These are phyloP conservation scores for Teratosphaeria nubilosa DNA, from an alignment of 2,329 filamentous ascomycete genomes.

Conservation along the genomic window DNA sequence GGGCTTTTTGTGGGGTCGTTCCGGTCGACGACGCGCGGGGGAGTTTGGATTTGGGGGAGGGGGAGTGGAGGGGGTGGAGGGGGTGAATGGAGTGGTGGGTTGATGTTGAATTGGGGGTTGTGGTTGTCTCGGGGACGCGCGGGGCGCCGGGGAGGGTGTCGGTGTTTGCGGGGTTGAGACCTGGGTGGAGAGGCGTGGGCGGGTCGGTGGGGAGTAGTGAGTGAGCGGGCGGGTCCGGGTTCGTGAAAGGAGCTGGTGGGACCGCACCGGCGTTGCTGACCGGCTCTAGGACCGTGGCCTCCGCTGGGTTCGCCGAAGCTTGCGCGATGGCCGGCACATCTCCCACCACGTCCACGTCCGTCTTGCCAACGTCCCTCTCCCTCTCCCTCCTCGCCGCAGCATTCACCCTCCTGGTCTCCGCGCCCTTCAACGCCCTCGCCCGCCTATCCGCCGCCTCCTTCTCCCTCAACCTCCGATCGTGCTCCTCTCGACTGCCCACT, in stretches of 20 bases:
- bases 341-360: not conserved
- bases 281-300: not conserved
- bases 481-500: slow-evolving; percentile 47
- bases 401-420: slow-evolving; percentile 23
- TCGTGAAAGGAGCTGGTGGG: not conserved
- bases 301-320: not conserved
- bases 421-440: slow-evolving; percentile 23
- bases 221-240: not conserved
- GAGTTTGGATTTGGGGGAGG: not conserved
- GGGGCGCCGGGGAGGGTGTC: not conserved
- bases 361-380: slow-evolving; percentile 14
- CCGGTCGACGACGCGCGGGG: not conserved
- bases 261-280: not conserved
- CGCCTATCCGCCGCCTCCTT: slow-evolving; percentile 36
- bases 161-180: not conserved
- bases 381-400: slow-evolving; percentile 23
- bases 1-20: not conserved
- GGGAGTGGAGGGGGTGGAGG: not conserved
- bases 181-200: not conserved
- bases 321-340: not conserved
- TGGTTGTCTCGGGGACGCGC: not conserved
- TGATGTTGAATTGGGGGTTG: not conserved
- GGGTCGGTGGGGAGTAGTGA: not conserved
- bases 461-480: slow-evolving; percentile 32
- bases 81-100: not conserved